Evolutionary conservation across 768 basidiomycete species (phyloP).

Genomic region (Pluteus cervinus): DNA sequence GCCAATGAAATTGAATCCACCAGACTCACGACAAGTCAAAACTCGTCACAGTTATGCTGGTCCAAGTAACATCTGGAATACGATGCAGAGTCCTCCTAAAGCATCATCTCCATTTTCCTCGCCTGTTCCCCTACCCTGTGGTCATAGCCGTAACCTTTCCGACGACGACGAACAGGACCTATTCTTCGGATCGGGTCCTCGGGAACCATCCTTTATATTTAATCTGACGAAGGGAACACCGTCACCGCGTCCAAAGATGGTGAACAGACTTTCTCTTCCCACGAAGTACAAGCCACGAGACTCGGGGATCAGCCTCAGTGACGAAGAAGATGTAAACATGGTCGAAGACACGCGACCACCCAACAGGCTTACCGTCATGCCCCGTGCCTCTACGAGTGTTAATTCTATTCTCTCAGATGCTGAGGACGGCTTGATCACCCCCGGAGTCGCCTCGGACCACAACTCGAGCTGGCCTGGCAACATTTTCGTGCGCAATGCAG

Average conservation of each 20-base stretch:
- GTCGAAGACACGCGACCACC: too few species aligned
- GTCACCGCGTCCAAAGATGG: conserved; percentile 40
- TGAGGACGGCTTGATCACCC: conserved; percentile 69
- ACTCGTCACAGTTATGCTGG: conserved; percentile 71
- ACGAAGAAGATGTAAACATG: conserved; percentile 41
- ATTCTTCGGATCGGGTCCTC: conserved; percentile 43
- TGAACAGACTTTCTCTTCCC: conserved; percentile 32
- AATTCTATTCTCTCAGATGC: conserved; percentile 53
- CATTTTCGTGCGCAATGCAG: conserved; percentile 34
- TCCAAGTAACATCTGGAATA: conserved; percentile 36
- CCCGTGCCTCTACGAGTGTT: conserved; percentile 55
- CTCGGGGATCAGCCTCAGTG: conserved; percentile 56
- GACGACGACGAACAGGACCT: conserved; percentile 49
- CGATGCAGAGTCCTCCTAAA: conserved; percentile 29
- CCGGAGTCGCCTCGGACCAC: conserved; percentile 46
- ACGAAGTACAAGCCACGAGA: conserved; percentile 71
- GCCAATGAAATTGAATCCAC: too few species aligned
- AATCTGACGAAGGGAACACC: conserved; percentile 53
- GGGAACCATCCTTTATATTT: conserved; percentile 49
- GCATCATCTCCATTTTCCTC: conserved; percentile 49
- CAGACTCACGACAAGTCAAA: too few species aligned
- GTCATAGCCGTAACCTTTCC: conserved; percentile 15
- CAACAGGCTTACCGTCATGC: conserved; percentile 36
- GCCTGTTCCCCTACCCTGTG: conserved; percentile 21
- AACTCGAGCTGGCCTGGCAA: conserved; percentile 59